These are phyloP conservation scores for Papilionanthe hybrid DNA, from an alignment of 116 monocot species.

Conservation along the genomic window DNA sequence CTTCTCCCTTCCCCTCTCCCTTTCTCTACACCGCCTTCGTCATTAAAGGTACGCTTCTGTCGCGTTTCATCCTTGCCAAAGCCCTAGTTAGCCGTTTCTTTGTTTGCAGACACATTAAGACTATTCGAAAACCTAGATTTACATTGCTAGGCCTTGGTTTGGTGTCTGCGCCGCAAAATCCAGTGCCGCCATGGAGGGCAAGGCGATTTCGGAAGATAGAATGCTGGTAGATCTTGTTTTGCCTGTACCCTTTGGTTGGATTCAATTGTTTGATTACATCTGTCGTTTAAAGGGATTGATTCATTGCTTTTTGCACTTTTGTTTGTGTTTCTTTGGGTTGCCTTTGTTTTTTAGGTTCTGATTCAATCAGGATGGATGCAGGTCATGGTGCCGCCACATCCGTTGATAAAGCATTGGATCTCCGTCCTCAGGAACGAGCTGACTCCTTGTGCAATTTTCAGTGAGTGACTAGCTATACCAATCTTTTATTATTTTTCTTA, in stretches of 20 bases:
- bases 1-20: neutral
- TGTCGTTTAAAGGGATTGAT: neutral
- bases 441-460: constrained; percentile 80
- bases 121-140: constrained; percentile 13
- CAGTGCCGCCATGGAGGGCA: constrained; percentile 22
- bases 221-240: constrained; percentile 50
- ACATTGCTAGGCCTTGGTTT: constrained; percentile 7
- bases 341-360: neutral
- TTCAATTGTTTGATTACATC: neutral
- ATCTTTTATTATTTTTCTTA: neutral
- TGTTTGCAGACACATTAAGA: neutral
- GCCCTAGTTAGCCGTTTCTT: neutral
- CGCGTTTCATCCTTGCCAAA: neutral
- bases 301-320: constrained; percentile 1
- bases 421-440: constrained; percentile 84
- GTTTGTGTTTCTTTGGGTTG: neutral
- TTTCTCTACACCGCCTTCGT: neutral
- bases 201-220: constrained; percentile 30
- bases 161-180: constrained; percentile 18
- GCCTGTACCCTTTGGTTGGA: neutral
- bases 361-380: constrained; percentile 15
- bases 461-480: constrained; percentile 31
- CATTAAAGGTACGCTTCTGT: neutral
- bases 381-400: constrained; percentile 96
- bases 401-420: constrained; percentile 93